These are phyloP conservation scores for Onygena corvina DNA, from an alignment of 2,329 filamentous ascomycete species.

Conservation along the genomic window DNA sequence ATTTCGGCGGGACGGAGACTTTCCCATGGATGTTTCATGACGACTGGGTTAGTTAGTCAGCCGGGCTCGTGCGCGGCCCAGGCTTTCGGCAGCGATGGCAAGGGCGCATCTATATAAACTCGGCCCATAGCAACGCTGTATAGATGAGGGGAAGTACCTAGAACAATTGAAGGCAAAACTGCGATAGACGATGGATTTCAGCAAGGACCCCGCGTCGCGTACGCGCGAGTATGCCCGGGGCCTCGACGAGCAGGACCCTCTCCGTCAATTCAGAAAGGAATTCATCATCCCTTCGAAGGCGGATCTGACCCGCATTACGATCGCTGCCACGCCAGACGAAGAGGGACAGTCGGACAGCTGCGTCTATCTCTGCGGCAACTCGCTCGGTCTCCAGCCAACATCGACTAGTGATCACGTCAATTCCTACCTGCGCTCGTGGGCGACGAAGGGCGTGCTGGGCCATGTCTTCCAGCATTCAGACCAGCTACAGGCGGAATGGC, in stretches of 20 bases:
- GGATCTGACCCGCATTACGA: constrained; percentile 54
- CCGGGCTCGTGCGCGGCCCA: too few relatives aligned
- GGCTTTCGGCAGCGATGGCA: too few relatives aligned
- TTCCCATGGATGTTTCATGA: too few relatives aligned
- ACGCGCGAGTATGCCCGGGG: constrained; percentile 32
- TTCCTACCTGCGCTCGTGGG: constrained; percentile 71
- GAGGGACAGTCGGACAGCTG: constrained; percentile 30
- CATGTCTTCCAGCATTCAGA: constrained; percentile 62
- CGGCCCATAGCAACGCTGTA: too few relatives aligned
- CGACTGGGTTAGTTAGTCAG: too few relatives aligned
- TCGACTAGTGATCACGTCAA: constrained; percentile 53
- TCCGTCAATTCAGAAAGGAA: constrained; percentile 51
- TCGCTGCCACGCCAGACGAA: constrained; percentile 30
- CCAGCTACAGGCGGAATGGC: constrained; percentile 58
- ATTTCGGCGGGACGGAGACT: too few relatives aligned
- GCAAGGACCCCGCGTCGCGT: constrained; percentile 17
- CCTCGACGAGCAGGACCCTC: constrained; percentile 50
- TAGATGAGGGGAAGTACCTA: too few relatives aligned
- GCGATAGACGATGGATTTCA: constrained; percentile 3
- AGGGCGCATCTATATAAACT: too few relatives aligned
- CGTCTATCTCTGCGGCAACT: constrained; percentile 84
- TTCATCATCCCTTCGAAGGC: constrained; percentile 66
- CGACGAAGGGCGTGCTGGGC: constrained; percentile 68
- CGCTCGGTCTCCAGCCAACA: constrained; percentile 69
- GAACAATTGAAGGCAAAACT: neutral